phyloP scores from a whole-genome alignment of 306 rosid species.

The Hylodesmum podocarpum region DNA sequence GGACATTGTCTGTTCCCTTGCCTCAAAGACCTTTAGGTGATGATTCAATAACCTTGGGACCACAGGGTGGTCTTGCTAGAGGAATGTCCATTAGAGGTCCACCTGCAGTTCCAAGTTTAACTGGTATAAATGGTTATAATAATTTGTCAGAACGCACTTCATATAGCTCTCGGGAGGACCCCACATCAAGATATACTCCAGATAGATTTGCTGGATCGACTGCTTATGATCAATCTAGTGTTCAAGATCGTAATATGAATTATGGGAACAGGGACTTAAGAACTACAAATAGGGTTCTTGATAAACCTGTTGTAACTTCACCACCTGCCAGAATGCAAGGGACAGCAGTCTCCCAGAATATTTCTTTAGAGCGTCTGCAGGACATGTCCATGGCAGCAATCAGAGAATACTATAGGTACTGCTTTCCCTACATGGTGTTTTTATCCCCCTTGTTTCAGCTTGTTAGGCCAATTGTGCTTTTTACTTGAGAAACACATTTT shows the following conservation, averaged over 20 bases:
- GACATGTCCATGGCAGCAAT: conserved; percentile 72
- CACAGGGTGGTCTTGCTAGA: conserved; percentile 92
- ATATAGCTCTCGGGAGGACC: conserved; percentile 57
- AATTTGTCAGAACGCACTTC: conserved; percentile 47
- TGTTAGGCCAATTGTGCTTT: neutral
- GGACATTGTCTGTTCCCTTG: conserved; percentile 64
- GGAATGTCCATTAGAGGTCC: conserved; percentile 93
- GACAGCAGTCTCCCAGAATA: conserved; percentile 39
- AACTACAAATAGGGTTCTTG: conserved; percentile 48
- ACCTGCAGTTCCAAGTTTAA: conserved; percentile 45
- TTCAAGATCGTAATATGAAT: conserved; percentile 54
- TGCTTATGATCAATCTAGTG: conserved; percentile 57
- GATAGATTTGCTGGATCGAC: conserved; percentile 60
- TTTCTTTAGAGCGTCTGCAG: conserved; percentile 42
- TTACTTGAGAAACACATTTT: neutral
- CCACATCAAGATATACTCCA: conserved; percentile 37
- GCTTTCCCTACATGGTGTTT: neutral
- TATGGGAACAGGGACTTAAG: conserved; percentile 55
- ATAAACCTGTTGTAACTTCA: conserved; percentile 47
- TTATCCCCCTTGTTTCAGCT: conserved; percentile 14
- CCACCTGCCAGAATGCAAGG: conserved; percentile 51
- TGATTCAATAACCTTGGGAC: conserved; percentile 84
- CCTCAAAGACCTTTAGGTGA: conserved; percentile 64
- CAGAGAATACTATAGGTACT: conserved; percentile 83
- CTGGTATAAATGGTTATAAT: conserved; percentile 60